Evolutionary conservation across 495 filamentous ascomycete genomes (phyloP).

Genomic region (Aspergillus baeticus): DNA sequence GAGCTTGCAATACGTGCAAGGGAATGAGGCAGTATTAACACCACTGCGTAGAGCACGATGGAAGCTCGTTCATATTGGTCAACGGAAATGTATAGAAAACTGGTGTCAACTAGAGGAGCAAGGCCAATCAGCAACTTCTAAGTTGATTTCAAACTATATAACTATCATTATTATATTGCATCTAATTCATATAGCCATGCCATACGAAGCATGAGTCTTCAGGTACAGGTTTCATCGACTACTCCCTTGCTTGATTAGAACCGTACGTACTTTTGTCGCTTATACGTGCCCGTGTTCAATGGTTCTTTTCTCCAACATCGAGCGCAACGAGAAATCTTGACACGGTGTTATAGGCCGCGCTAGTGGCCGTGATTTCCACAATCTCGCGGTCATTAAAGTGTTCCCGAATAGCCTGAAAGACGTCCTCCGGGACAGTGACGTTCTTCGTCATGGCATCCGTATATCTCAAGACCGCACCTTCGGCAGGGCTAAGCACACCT

Average conservation of each 20-base stretch:
- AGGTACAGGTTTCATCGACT: neutral
- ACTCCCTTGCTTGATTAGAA: neutral
- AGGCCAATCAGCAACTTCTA: too few relatives aligned
- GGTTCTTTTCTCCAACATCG: slow-evolving; percentile 67
- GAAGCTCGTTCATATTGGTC: too few relatives aligned
- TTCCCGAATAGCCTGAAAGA: slow-evolving; percentile 59
- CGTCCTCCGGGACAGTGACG: slow-evolving; percentile 58
- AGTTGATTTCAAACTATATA: too few relatives aligned
- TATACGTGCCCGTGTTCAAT: slow-evolving; percentile 3
- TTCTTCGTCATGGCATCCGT: slow-evolving; percentile 74
- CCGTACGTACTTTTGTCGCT: neutral
- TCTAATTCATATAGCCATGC: too few relatives aligned
- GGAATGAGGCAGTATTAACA: too few relatives aligned
- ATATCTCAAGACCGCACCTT: slow-evolving; percentile 66
- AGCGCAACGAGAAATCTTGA: slow-evolving; percentile 81
- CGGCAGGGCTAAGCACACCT: slow-evolving; percentile 49
- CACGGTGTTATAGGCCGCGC: slow-evolving; percentile 85
- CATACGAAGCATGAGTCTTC: neutral
- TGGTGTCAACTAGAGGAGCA: too few relatives aligned
- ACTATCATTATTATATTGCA: too few relatives aligned
- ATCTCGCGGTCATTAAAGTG: slow-evolving; percentile 65
- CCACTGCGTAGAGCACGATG: too few relatives aligned
- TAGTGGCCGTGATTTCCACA: slow-evolving; percentile 76
- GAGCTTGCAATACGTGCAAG: too few relatives aligned
- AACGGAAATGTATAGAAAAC: too few relatives aligned